Evolutionary conservation across 495 filamentous ascomycete species (phyloP).

Genomic region (Tuber melanosporum): DNA sequence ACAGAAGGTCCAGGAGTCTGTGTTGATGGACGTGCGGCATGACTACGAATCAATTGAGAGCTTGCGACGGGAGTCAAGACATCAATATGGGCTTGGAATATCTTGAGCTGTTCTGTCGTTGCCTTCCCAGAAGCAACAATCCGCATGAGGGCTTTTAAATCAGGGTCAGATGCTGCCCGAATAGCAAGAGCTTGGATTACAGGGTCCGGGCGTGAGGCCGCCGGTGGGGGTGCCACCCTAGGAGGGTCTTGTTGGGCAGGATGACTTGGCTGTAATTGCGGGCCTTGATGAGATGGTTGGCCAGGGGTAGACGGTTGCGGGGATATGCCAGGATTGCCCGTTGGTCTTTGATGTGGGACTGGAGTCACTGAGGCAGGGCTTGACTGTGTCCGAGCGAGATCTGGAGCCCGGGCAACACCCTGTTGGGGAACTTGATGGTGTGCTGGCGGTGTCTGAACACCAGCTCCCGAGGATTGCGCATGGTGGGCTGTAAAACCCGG

Average conservation of each 20-base stretch:
- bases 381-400: background rate
- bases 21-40: constrained; percentile 30
- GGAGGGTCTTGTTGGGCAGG: constrained; percentile 34
- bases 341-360: constrained; percentile 1
- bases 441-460: constrained; percentile 39
- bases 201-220: constrained; percentile 62
- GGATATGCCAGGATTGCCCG: constrained; percentile 13
- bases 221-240: constrained; percentile 35
- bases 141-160: constrained; percentile 93
- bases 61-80: constrained; percentile 53
- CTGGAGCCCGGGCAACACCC: constrained; percentile 11
- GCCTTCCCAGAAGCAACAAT: constrained; percentile 86
- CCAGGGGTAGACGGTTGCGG: constrained; percentile 17
- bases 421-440: constrained; percentile 13
- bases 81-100: constrained; percentile 90
- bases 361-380: background rate
- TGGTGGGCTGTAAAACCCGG: background rate
- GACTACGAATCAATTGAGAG: constrained; percentile 35
- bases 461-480: constrained; percentile 8
- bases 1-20: constrained; percentile 22
- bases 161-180: constrained; percentile 72
- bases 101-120: constrained; percentile 66
- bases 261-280: constrained; percentile 30
- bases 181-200: constrained; percentile 93
- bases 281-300: constrained; percentile 32